Base-by-base conservation (phyloP, 192 early-diverging fungal species). In the Umbelopsis sp. region DNA sequence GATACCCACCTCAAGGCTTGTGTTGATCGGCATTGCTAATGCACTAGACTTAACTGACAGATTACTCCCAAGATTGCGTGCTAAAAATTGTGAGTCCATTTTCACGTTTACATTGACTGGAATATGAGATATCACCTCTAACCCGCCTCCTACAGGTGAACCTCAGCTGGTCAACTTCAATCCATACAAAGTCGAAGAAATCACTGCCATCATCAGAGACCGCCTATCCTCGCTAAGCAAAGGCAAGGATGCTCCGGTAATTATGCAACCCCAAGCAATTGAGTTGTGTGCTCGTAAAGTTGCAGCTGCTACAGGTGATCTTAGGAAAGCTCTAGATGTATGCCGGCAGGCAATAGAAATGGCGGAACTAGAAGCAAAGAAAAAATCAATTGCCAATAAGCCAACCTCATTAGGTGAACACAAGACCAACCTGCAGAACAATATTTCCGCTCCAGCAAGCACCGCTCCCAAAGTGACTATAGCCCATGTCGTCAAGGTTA, bases 231-330 rank as follows among this genome's bases (percentile, higher is more conserved):
- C 85, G 2, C 80, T 96, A 8, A 77, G 45, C 5, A 17, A 77
- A n/a, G 62, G 65, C 25, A 43, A 43, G 31, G 65, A 65, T 11
- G 29, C 68, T 9, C 66, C 68, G 2, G 81, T 88, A 4, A 78
- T 98, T 69, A 95, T 99, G 76, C 90, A 96, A 31, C 80, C 87
- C 26, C 84, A 82, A 16, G 97, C 96, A 6, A 86, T 99, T 26
- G 96, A 98, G 75, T 76, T 99, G 10, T 95, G 93, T 75, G 95
- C 97, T 24, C 87, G 95, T 45, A 99, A 97, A 82, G 90, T 95
- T 0, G 91, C 90, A 1, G 89, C 94, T 24, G 88, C 87, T 1
- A 95, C 92, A 1, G 97, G 97, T 20, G 93, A 95, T 75, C 45
- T 93, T 43, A 81, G 93, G 70, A 89, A 89, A 65, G 92, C 91